Evolutionary conservation across 495 filamentous ascomycete species (phyloP), one percentile per base, ranked within the genome.

Genomic region (Penicillium verhagenii): DNA sequence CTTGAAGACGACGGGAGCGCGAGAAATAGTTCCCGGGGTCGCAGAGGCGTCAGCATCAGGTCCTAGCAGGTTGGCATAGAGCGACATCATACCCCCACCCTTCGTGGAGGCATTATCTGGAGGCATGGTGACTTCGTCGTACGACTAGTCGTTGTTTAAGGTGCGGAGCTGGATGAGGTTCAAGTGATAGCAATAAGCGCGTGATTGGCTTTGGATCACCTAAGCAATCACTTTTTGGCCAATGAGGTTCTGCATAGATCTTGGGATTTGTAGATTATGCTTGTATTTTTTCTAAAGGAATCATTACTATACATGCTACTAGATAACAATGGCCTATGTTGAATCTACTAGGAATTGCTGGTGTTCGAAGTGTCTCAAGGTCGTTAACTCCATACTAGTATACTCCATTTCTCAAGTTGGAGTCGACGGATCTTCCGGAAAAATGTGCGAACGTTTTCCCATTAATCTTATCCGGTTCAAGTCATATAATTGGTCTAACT

Each of bases 1-100:
- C 48, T 86, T 84, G 73, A 91, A 96, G 31, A 86, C 77, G n/a
- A 94, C 87, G 0, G 92, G 91, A 5, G 85, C 88, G 51, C 85
- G 79, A 13, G 91, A 90, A 52, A 93, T 89, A 3, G 86, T 85
- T 14, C 82, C 81, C 0, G 82, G 69, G 33, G 82, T 70, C 23
- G 77, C 62, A 39, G n/a, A n/a, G n/a, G n/a, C n/a, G n/a, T 78
- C 67, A n/a, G 71, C 68, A 42, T 74, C 72, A 4, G 80, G 69
- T 38, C 82, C 79, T 20, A 88, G 78, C 24, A 88, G 75, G 52
- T 86, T 81, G 33, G 84, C 84, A 62, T 89, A 89, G 6, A 89
- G 79, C 9, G 82, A 83, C 37, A 84, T 62, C 46, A 70, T 73
- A 21, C 70, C 72, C 57, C 74, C 68, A 24, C 57, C 63, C 57